Conservation (phyloP, 2,329 filamentous ascomycete species). For the Alternaria ethzedia region DNA sequence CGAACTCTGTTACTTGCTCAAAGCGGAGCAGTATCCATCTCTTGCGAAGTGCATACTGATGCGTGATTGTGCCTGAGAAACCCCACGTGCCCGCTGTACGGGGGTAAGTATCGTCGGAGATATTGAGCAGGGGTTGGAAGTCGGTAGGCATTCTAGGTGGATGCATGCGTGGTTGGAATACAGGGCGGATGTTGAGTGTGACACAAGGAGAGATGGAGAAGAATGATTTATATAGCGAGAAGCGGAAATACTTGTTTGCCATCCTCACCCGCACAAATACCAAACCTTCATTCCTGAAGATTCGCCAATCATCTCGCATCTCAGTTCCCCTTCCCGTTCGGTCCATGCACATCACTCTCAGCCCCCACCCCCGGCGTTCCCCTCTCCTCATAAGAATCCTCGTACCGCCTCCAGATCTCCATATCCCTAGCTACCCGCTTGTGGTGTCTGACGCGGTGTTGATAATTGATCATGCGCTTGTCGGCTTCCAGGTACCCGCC, state of each 20-base stretch:
- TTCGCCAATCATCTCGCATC: background rate
- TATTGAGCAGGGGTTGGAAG: too few relatives aligned
- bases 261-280: background rate
- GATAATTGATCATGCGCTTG: constrained; percentile 69
- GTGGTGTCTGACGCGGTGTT: constrained; percentile 68
- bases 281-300: background rate
- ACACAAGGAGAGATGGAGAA: background rate
- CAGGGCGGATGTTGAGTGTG: background rate
- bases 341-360: constrained; percentile 37
- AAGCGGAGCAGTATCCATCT: background rate
- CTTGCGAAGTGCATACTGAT: background rate
- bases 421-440: constrained; percentile 68
- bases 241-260: background rate
- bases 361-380: constrained; percentile 47
- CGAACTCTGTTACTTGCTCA: background rate
- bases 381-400: constrained; percentile 62
- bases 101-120: too few relatives aligned
- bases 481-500: constrained; percentile 81
- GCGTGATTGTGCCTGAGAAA: background rate
- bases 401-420: constrained; percentile 72
- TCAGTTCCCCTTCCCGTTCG: constrained; percentile 5
- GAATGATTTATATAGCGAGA: background rate
- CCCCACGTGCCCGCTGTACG: background rate
- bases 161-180: too few relatives aligned
- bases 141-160: background rate